Percentiles rank a stretch among this genome's conserved stretches.
These are phyloP conservation scores for Prunus padus DNA, from an alignment of 306 rosid genomes.

Conservation along the genomic window DNA sequence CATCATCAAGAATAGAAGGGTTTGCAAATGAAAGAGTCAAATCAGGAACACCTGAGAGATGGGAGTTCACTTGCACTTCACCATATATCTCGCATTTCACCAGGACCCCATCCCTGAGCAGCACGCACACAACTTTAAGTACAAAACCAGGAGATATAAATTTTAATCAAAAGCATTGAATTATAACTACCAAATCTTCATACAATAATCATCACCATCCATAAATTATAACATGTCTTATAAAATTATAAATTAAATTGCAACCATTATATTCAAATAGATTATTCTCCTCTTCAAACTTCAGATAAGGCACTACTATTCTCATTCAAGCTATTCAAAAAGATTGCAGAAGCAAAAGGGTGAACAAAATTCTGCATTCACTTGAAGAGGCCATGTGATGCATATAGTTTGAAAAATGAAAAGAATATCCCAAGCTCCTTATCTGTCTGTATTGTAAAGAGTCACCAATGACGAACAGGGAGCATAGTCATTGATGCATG, in stretches of 20 bases:
- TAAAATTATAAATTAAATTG: background rate
- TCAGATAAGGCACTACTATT: background rate
- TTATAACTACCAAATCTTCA: background rate
- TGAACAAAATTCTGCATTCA: background rate
- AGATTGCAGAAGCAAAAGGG: background rate
- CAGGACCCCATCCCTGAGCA: slow-evolving; percentile 73
- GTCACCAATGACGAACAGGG: background rate
- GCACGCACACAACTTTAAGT: slow-evolving; percentile 8
- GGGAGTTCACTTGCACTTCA: slow-evolving; percentile 91
- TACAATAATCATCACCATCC: background rate
- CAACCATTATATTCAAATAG: background rate
- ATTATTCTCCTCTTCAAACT: slow-evolving; percentile 18
- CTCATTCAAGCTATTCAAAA: slow-evolving; percentile 12
- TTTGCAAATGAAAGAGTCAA: slow-evolving; percentile 82
- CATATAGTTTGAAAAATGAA: background rate
- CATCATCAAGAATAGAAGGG: slow-evolving; percentile 84
- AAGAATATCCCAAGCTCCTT: background rate
- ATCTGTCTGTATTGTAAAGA: background rate
- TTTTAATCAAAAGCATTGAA: background rate
- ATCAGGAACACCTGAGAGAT: slow-evolving; percentile 87
- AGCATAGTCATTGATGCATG: background rate
- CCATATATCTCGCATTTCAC: slow-evolving; percentile 90
- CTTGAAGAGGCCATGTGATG: background rate
- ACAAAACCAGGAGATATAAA: slow-evolving; percentile 10
- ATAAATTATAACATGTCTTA: background rate